Percentiles rank a stretch among this genome's conserved stretches.
These are phyloP conservation scores for Torrubiella hemipterigena DNA, from an alignment of 2,329 filamentous ascomycete species.

Conservation along the genomic window DNA sequence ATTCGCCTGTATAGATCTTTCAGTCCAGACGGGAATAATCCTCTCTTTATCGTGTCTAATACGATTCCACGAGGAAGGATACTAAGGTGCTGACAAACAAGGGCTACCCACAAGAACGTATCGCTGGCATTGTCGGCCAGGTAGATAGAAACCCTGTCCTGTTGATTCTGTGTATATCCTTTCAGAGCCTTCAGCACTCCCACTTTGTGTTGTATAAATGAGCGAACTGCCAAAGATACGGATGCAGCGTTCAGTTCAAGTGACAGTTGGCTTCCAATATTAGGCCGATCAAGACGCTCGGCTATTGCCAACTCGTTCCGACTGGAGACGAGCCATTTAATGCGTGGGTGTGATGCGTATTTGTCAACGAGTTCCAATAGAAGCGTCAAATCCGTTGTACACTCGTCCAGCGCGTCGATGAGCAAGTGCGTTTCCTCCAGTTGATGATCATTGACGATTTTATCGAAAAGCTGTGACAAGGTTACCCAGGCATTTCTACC, in stretches of 20 bases:
- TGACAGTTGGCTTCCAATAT: neutral
- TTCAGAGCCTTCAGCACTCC: neutral
- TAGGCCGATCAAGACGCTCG: neutral
- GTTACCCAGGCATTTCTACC: slow-evolving; percentile 22
- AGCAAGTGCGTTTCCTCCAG: slow-evolving; percentile 19
- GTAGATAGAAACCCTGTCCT: too few relatives aligned
- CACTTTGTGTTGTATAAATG: neutral
- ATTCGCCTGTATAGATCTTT: neutral
- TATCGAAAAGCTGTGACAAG: slow-evolving; percentile 22
- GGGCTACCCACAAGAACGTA: neutral
- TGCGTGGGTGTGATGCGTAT: neutral
- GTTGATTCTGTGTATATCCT: neutral
- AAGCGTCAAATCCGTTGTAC: slow-evolving; percentile 11
- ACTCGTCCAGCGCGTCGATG: slow-evolving; percentile 37
- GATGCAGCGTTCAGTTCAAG: neutral
- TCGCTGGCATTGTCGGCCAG: neutral
- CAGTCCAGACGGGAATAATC: neutral
- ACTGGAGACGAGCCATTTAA: neutral
- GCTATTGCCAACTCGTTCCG: neutral
- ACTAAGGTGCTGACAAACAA: neutral
- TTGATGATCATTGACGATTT: slow-evolving; percentile 23
- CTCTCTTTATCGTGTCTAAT: neutral
- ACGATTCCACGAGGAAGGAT: too few relatives aligned
- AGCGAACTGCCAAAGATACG: neutral
- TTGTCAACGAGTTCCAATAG: slow-evolving; percentile 22